Evolutionary conservation across 257 asterid genomes (phyloP).

Genomic region (Verbascum thapsus): DNA sequence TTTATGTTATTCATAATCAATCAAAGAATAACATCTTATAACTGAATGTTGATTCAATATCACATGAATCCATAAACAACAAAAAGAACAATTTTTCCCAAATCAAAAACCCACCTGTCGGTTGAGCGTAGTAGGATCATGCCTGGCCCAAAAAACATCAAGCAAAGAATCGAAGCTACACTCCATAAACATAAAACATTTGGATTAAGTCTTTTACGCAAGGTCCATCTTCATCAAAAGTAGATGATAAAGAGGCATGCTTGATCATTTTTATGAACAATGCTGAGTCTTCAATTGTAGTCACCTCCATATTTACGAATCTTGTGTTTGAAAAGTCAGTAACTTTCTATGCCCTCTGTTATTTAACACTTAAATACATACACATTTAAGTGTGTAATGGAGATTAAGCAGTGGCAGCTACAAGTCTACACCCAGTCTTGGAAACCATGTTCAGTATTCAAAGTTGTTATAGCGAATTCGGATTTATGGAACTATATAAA

Average conservation of each 20-base stretch:
- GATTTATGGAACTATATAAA: slow-evolving; percentile 2
- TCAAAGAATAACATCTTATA: too few species aligned
- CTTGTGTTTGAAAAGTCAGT: background rate
- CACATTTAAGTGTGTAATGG: background rate
- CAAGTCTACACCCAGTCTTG: slow-evolving; percentile 21
- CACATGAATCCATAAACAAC: too few species aligned
- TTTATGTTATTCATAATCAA: too few species aligned
- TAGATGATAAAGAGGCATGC: background rate
- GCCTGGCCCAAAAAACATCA: too few species aligned
- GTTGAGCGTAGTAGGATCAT: too few species aligned
- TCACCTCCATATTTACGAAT: background rate
- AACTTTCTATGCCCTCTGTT: background rate
- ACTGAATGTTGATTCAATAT: too few species aligned
- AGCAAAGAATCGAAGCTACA: too few species aligned
- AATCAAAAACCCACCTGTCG: too few species aligned
- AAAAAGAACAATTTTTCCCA: too few species aligned
- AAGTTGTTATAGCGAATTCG: background rate
- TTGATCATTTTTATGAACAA: background rate
- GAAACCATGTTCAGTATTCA: slow-evolving; percentile 15
- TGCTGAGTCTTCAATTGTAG: background rate
- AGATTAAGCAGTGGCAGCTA: background rate
- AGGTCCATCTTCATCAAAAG: background rate
- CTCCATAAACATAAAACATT: background rate
- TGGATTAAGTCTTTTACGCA: background rate
- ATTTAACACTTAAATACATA: background rate